Conservation (phyloP, 2,329 filamentous ascomycete species). For the Colletotrichum australisinense region DNA sequence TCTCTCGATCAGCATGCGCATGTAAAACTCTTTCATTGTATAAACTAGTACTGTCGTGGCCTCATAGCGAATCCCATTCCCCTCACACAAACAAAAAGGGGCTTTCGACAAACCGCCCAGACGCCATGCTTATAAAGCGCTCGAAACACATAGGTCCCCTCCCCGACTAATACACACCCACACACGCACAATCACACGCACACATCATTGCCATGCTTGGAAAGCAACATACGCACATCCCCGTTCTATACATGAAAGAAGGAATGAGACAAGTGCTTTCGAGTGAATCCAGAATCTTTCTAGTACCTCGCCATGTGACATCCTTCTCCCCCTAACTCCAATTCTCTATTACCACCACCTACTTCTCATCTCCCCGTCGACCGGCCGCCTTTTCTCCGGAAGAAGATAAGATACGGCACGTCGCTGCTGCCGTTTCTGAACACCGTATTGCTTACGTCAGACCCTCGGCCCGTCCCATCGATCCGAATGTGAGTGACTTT, state of each 20-base stretch:
- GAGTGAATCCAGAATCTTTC: constrained; percentile 1
- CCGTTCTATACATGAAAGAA: constrained; percentile 15
- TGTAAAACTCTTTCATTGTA: constrained; percentile 16
- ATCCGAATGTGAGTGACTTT: constrained; percentile 54
- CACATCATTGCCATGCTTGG: neutral
- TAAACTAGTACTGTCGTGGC: constrained; percentile 27
- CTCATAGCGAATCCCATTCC: constrained; percentile 18
- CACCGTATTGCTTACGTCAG: constrained; percentile 51
- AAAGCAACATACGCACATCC: neutral
- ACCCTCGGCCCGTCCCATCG: constrained; percentile 45
- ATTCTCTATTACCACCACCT: constrained; percentile 3
- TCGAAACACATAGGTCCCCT: constrained; percentile 8
- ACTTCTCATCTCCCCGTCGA: constrained; percentile 1
- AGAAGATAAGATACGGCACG: constrained; percentile 62
- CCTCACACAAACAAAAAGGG: constrained; percentile 6
- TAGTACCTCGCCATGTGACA: neutral
- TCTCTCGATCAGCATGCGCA: too few relatives aligned
- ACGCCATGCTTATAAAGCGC: constrained; percentile 35
- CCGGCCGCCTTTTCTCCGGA: constrained; percentile 50
- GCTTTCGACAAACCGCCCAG: constrained; percentile 8
- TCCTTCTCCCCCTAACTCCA: neutral
- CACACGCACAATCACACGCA: neutral
- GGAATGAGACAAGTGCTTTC: neutral
- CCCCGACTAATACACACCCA: too few relatives aligned
- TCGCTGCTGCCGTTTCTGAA: constrained; percentile 49